Conservation (phyloP, 1,284 basidiomycete species). For the Cystobasidium sp. region DNA sequence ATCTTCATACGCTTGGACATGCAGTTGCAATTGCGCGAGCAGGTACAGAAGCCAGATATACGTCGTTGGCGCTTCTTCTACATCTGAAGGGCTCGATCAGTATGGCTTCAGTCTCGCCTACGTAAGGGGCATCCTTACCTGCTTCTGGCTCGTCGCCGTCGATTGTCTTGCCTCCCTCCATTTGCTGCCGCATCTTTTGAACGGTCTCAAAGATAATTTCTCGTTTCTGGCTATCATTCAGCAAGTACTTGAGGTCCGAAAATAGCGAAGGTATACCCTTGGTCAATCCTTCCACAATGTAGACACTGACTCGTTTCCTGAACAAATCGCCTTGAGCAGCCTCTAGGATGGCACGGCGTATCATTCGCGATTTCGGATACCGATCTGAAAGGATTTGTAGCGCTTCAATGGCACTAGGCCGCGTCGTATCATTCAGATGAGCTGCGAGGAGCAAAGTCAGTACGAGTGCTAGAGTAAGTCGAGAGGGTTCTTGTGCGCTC, state of each 20-base stretch:
- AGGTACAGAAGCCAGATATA: slow-evolving; percentile 96
- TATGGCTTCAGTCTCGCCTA: background rate
- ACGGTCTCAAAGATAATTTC: slow-evolving; percentile 72
- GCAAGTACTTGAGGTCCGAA: slow-evolving; percentile 86
- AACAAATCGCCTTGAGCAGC: slow-evolving; percentile 72
- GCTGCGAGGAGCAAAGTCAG: slow-evolving; percentile 55
- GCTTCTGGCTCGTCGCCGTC: slow-evolving; percentile 38
- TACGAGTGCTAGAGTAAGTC: background rate
- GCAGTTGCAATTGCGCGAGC: slow-evolving; percentile 87
- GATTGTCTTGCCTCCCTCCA: slow-evolving; percentile 57
- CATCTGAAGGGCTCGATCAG: slow-evolving; percentile 47
- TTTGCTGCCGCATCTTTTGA: slow-evolving; percentile 61
- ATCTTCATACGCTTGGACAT: slow-evolving; percentile 61
- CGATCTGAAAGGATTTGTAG: slow-evolving; percentile 68
- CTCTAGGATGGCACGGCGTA: slow-evolving; percentile 72
- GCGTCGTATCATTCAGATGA: slow-evolving; percentile 62
- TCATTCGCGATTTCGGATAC: slow-evolving; percentile 72
- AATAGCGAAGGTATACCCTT: slow-evolving; percentile 95
- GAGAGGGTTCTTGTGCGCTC: slow-evolving; percentile 49
- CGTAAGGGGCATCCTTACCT: background rate
- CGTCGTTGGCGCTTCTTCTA: slow-evolving; percentile 72
- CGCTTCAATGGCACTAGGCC: slow-evolving; percentile 64
- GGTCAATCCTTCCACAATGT: slow-evolving; percentile 72
- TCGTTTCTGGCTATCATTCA: slow-evolving; percentile 69
- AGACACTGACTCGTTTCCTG: slow-evolving; percentile 67